These are phyloP conservation scores for Naegleria gruberi DNA, from an alignment of 208 protist species.

Conservation along the genomic window DNA sequence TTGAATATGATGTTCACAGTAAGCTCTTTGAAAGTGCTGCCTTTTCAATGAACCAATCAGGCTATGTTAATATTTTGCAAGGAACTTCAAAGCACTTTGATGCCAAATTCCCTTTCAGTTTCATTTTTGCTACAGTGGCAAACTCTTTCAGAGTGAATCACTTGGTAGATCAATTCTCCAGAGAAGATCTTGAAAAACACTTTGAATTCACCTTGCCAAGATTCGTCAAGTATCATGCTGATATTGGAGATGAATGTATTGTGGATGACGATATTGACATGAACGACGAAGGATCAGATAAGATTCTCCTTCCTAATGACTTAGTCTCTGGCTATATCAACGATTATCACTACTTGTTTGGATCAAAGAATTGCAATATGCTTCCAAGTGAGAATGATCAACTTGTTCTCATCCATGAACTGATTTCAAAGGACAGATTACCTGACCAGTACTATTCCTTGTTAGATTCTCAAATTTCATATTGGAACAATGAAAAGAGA, in stretches of 20 bases:
- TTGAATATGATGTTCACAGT: background rate
- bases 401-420: no score
- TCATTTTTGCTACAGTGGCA: background rate
- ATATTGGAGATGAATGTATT: no score
- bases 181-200: background rate
- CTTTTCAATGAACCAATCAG: no score
- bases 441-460: no score
- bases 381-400: no score
- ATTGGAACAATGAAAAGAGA: background rate
- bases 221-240: background rate
- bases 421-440: no score
- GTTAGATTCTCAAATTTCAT: background rate
- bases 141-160: background rate
- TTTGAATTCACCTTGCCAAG: background rate
- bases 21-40: background rate
- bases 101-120: background rate
- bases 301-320: no score
- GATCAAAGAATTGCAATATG: background rate
- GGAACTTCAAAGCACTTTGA: background rate
- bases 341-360: background rate
- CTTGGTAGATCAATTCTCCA: background rate
- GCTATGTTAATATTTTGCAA: background rate
- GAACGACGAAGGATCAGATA: no score
- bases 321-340: no score
- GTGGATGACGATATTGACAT: no score